These are phyloP conservation scores for Ceriops zippeliana DNA, from an alignment of 345 rosid species.

Conservation along the genomic window DNA sequence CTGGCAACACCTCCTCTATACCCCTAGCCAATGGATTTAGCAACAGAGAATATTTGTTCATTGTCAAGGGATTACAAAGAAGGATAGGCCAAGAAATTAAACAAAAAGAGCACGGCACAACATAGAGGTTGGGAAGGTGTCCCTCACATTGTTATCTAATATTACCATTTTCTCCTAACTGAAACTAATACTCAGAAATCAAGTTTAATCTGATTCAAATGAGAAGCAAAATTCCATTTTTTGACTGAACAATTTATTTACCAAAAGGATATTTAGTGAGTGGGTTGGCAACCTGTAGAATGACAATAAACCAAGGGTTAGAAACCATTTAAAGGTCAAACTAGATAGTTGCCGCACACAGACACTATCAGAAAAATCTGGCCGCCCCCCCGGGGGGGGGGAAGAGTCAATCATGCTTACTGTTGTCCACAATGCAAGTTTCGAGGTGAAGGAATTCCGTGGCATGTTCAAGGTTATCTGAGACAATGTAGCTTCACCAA, in stretches of 20 bases:
- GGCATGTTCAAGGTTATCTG: constrained; percentile 94
- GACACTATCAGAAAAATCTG: not conserved
- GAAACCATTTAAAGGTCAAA: constrained; percentile 3
- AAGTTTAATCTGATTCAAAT: not conserved
- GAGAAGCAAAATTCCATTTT: too few relatives aligned
- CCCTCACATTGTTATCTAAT: too few relatives aligned
- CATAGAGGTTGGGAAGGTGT: too few relatives aligned
- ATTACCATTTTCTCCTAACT: too few relatives aligned
- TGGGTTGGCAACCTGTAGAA: constrained; percentile 77
- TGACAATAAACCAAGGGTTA: constrained; percentile 18
- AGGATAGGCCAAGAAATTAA: not conserved
- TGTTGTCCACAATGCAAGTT: constrained; percentile 81
- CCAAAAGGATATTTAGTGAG: constrained; percentile 77
- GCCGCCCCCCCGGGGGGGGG: too few relatives aligned
- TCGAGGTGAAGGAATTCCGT: constrained; percentile 42
- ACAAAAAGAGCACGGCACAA: not conserved
- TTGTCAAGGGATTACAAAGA: constrained; percentile 31
- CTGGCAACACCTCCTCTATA: constrained; percentile 85
- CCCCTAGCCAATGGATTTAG: constrained; percentile 86
- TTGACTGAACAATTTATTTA: not conserved
- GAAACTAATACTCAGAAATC: too few relatives aligned
- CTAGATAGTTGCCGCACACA: not conserved
- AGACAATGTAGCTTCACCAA: constrained; percentile 78
- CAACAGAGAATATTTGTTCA: constrained; percentile 57
- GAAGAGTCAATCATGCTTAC: constrained; percentile 37